Percentiles rank a stretch among this genome's conserved stretches.
Evolutionary conservation across 192 early-diverging fungal species (phyloP).

Genomic region (Backusella luteola): DNA sequence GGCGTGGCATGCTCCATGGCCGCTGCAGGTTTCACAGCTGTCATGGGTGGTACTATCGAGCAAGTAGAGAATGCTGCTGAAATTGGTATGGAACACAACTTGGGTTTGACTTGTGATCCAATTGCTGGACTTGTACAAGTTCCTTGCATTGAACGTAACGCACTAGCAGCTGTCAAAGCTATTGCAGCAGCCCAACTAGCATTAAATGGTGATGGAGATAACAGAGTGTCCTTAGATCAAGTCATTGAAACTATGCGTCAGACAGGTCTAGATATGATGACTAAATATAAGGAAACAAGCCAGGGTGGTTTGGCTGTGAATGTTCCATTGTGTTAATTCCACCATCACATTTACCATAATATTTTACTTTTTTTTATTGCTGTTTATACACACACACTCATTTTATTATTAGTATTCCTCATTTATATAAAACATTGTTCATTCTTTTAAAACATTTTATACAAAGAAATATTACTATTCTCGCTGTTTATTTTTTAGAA

Average conservation of each 20-base stretch:
- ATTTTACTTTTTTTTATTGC: background rate
- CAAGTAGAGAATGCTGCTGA: constrained; percentile 97
- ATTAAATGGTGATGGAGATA: constrained; percentile 84
- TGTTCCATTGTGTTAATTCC: constrained; percentile 65
- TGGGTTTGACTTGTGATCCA: constrained; percentile 84
- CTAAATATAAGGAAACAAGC: constrained; percentile 96
- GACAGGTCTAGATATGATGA: constrained; percentile 87
- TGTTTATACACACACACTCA: background rate
- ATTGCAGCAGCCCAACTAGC: constrained; percentile 93
- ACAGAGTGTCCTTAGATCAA: constrained; percentile 87
- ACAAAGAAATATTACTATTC: no score
- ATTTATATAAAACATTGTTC: no score
- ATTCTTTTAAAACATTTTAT: no score
- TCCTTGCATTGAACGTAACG: constrained; percentile 94
- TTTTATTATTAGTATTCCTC: background rate
- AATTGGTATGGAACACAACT: constrained; percentile 91
- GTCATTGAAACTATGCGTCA: constrained; percentile 95
- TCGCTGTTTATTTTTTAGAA: no score
- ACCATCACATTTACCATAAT: background rate
- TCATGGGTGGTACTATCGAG: constrained; percentile 87
- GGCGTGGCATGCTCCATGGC: constrained; percentile 98
- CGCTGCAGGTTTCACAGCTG: constrained; percentile 88
- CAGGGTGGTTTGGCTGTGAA: constrained; percentile 92
- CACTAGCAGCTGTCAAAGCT: constrained; percentile 91
- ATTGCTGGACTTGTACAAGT: constrained; percentile 92